phyloP scores from a whole-genome alignment of 805 yeast genomes.

The Candida odintsovae region DNA sequence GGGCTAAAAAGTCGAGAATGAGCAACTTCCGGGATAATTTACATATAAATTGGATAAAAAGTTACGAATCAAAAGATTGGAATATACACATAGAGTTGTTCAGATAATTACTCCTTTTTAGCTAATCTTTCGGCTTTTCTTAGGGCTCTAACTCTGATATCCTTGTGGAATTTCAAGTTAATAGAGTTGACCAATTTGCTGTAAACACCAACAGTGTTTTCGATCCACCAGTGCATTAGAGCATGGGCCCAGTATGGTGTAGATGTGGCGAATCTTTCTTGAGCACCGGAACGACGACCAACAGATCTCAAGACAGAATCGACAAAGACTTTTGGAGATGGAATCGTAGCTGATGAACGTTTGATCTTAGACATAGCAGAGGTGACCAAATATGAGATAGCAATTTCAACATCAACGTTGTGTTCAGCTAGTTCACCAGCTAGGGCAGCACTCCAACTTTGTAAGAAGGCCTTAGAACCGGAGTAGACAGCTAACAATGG shows the following conservation, averaged over 20 bases:
- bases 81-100: background rate
- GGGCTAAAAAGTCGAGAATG: background rate
- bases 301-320: conserved; percentile 57
- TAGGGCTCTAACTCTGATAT: conserved; percentile 78
- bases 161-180: conserved; percentile 72
- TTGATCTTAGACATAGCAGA: conserved; percentile 94
- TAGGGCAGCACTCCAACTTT: conserved; percentile 85
- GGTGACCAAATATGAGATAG: conserved; percentile 84
- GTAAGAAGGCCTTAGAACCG: conserved; percentile 93
- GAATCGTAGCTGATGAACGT: conserved; percentile 68
- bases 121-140: conserved; percentile 54
- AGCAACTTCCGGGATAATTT: background rate
- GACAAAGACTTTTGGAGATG: conserved; percentile 79
- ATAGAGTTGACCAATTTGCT: conserved; percentile 61
- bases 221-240: conserved; percentile 77
- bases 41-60: background rate
- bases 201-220: conserved; percentile 75
- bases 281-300: conserved; percentile 90
- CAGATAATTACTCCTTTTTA: conserved; percentile 11
- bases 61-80: background rate
- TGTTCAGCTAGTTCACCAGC: conserved; percentile 72
- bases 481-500: conserved; percentile 91
- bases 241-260: conserved; percentile 97
- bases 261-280: conserved; percentile 75
- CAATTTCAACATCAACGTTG: conserved; percentile 80